Evolutionary conservation across 495 filamentous ascomycete genomes (phyloP).

Genomic region (Alectoria sarmentosa): DNA sequence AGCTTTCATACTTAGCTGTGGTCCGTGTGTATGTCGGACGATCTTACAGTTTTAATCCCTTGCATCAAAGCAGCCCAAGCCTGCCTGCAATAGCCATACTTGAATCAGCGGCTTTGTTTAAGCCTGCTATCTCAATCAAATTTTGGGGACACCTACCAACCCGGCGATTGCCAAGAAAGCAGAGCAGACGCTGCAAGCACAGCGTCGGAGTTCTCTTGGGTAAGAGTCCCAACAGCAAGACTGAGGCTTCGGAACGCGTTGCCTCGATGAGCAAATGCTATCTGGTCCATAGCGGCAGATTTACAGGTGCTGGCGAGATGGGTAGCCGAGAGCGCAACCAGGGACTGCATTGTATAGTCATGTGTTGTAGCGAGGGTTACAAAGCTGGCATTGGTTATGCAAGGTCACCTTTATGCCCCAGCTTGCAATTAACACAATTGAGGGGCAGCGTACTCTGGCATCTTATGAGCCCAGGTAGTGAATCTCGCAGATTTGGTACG

Average conservation of each 20-base stretch:
- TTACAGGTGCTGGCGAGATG: slow-evolving; percentile 2
- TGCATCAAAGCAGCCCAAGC: background rate
- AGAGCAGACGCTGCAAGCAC: background rate
- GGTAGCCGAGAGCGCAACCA: background rate
- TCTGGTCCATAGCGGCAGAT: background rate
- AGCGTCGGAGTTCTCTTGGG: background rate
- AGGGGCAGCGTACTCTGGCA: background rate
- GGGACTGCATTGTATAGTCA: background rate
- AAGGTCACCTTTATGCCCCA: background rate
- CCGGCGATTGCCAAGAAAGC: background rate
- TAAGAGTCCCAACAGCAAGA: background rate
- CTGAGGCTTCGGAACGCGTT: background rate
- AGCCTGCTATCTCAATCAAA: background rate
- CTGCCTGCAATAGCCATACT: background rate
- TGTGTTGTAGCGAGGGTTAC: background rate
- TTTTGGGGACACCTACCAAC: background rate
- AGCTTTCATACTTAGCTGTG: background rate
- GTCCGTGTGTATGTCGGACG: background rate
- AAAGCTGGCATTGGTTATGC: background rate
- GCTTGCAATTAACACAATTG: background rate
- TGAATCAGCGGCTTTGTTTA: background rate
- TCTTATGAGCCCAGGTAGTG: background rate
- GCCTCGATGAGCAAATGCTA: slow-evolving; percentile 1
- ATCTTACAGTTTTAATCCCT: background rate
- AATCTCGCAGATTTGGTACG: background rate